A percentile compares a stretch with the other conserved stretches of the same genome.
phyloP scores from a whole-genome alignment of 1,284 basidiomycete genomes.

The Spongiforma sp. region DNA sequence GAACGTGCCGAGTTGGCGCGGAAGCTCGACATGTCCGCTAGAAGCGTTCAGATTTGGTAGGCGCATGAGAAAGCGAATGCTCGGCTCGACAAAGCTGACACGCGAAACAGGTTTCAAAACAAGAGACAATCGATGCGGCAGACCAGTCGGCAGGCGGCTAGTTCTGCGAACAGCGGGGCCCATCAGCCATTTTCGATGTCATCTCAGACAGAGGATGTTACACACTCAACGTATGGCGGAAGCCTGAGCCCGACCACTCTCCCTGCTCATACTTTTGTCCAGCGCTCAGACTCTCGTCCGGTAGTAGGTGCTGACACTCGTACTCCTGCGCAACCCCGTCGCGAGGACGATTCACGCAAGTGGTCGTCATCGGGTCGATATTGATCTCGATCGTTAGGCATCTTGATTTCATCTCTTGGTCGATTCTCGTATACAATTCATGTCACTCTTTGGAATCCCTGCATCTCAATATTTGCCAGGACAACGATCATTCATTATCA shows the following conservation, averaged over 20 bases:
- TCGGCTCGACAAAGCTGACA: slow-evolving; percentile 24
- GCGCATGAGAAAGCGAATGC: slow-evolving; percentile 30
- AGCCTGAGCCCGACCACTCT: slow-evolving; percentile 44
- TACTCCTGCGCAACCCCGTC: slow-evolving; percentile 38
- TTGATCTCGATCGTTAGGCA: slow-evolving; percentile 48
- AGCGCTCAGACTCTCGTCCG: slow-evolving; percentile 45
- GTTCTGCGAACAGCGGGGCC: slow-evolving; percentile 44
- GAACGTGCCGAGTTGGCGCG: slow-evolving; percentile 79
- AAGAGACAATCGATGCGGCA: slow-evolving; percentile 82
- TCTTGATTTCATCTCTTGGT: slow-evolving; percentile 43
- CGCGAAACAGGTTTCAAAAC: slow-evolving; percentile 75
- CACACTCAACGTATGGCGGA: slow-evolving; percentile 37
- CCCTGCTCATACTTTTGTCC: slow-evolving; percentile 40
- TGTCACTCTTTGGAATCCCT: slow-evolving; percentile 41
- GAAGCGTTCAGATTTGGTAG: slow-evolving; percentile 87
- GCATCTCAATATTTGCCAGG: slow-evolving; percentile 41
- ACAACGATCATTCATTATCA: slow-evolving; percentile 46
- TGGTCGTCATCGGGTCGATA: slow-evolving; percentile 49
- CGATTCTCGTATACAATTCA: slow-evolving; percentile 41
- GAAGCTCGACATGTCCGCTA: slow-evolving; percentile 78
- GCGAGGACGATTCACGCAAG: slow-evolving; percentile 49
- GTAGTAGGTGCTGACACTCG: slow-evolving; percentile 41
- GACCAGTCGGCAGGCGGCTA: slow-evolving; percentile 66
- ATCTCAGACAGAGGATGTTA: slow-evolving; percentile 43
- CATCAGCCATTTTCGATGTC: slow-evolving; percentile 59